Percentiles rank a stretch among this genome's conserved stretches.
Conservation (phyloP, 2,329 filamentous ascomycete genomes). For the Lachnellula subtilissima region DNA sequence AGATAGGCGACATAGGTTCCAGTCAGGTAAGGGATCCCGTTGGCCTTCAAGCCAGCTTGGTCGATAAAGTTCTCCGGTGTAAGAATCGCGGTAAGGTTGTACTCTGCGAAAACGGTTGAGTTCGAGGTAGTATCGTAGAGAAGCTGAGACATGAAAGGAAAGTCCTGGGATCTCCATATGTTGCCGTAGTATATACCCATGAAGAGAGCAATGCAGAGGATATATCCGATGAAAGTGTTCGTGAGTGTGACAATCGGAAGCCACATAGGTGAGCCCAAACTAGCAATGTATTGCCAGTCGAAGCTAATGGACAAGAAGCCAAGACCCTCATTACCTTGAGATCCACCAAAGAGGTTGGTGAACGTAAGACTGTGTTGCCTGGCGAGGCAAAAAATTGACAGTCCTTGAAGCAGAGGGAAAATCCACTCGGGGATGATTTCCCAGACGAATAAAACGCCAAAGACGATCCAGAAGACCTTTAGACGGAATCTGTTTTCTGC, state of each 20-base stretch:
- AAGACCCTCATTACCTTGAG: constrained; percentile 40
- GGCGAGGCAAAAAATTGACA: constrained; percentile 42
- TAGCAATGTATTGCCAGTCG: constrained; percentile 40
- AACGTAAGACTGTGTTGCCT: constrained; percentile 35
- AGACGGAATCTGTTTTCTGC: constrained; percentile 34
- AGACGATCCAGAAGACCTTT: constrained; percentile 30
- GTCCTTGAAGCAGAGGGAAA: constrained; percentile 33
- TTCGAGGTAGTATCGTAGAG: constrained; percentile 36
- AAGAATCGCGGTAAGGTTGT: constrained; percentile 40
- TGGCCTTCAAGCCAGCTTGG: constrained; percentile 28
- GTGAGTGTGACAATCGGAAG: constrained; percentile 34
- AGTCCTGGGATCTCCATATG: constrained; percentile 35
- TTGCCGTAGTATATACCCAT: constrained; percentile 39
- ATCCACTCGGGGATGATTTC: constrained; percentile 44
- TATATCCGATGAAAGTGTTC: constrained; percentile 23
- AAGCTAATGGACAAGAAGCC: constrained; percentile 38
- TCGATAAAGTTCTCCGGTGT: constrained; percentile 36
- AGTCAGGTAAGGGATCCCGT: constrained; percentile 40
- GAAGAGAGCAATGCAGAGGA: constrained; percentile 30
- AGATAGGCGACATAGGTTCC: constrained; percentile 37
- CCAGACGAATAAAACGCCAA: constrained; percentile 39
- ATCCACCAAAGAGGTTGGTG: constrained; percentile 45
- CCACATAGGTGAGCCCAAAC: constrained; percentile 19
- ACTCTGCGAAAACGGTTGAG: constrained; percentile 32
- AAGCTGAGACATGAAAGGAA: constrained; percentile 39